phyloP scores from a whole-genome alignment of 176 grass and related monocot species.

The Stipa capillata region DNA sequence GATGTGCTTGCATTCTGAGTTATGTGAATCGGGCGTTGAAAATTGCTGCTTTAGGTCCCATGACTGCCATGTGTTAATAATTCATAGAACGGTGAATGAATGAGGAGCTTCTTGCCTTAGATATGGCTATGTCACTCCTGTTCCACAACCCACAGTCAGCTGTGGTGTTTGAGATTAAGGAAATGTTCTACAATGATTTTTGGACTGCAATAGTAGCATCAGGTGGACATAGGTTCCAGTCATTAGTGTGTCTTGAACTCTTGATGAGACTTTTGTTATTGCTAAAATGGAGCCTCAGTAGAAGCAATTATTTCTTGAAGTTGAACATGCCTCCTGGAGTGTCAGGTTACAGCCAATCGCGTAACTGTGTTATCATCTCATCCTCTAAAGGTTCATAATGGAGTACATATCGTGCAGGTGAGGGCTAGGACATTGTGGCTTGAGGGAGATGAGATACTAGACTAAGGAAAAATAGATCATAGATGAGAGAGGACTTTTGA shows the following conservation, averaged over 20 bases:
- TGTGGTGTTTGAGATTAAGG: neutral
- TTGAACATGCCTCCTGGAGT: neutral
- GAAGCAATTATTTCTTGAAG: neutral
- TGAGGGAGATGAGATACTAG: neutral
- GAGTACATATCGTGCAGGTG: neutral
- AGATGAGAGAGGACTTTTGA: neutral
- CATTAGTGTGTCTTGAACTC: neutral
- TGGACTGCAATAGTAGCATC: neutral
- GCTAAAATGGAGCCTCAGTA: neutral
- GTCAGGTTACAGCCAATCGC: neutral
- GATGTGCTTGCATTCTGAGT: neutral
- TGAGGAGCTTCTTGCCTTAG: neutral
- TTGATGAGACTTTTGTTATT: neutral
- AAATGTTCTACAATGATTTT: neutral
- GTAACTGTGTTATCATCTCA: neutral
- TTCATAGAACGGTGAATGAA: neutral
- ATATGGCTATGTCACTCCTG: neutral
- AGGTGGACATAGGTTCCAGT: neutral
- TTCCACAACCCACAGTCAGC: neutral
- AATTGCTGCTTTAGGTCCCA: neutral
- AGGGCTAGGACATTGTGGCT: neutral
- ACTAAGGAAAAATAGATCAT: neutral
- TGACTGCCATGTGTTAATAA: neutral
- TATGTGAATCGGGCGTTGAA: neutral
- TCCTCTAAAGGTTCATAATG: neutral